phyloP scores from a whole-genome alignment of 2,329 filamentous ascomycete species.

The Periglandula ipomoeae region DNA sequence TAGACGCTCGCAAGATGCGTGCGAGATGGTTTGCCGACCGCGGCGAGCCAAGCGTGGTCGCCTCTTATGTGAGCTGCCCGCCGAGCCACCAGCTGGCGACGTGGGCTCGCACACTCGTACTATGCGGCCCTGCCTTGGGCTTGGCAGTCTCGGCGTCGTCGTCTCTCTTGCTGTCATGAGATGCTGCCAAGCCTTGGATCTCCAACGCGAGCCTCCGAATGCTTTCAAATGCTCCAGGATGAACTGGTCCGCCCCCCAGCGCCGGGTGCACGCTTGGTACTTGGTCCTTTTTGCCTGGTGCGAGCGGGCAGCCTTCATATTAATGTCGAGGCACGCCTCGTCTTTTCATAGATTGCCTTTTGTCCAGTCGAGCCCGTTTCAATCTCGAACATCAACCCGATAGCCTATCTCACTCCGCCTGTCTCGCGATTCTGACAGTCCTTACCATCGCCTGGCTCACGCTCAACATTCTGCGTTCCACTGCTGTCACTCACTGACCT shows the following conservation, averaged over 20 bases:
- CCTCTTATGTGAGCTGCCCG: neutral
- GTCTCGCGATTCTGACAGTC: neutral
- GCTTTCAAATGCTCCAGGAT: conserved; percentile 2
- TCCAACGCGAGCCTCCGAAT: conserved; percentile 6
- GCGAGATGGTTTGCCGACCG: neutral
- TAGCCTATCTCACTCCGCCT: neutral
- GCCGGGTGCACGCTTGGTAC: neutral
- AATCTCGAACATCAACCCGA: neutral
- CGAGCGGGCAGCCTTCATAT: neutral
- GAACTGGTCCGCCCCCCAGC: neutral
- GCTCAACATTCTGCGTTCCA: neutral
- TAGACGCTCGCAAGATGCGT: neutral
- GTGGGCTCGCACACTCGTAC: conserved; percentile 3
- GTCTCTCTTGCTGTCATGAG: conserved; percentile 6
- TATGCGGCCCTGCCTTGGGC: conserved; percentile 7
- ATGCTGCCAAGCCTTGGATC: conserved; percentile 13
- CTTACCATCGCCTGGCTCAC: neutral
- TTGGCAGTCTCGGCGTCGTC: conserved; percentile 15
- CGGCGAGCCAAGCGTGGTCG: neutral
- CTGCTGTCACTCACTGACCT: neutral
- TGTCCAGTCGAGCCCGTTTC: neutral
- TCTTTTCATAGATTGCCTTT: neutral
- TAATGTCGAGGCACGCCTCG: conserved; percentile 1
- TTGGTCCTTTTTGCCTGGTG: neutral
- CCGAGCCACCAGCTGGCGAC: conserved; percentile 3